A percentile compares a stretch with the other conserved stretches of the same genome.
Conservation (phyloP, 1,284 basidiomycete species). For the Papiliotrema nemorosa region DNA sequence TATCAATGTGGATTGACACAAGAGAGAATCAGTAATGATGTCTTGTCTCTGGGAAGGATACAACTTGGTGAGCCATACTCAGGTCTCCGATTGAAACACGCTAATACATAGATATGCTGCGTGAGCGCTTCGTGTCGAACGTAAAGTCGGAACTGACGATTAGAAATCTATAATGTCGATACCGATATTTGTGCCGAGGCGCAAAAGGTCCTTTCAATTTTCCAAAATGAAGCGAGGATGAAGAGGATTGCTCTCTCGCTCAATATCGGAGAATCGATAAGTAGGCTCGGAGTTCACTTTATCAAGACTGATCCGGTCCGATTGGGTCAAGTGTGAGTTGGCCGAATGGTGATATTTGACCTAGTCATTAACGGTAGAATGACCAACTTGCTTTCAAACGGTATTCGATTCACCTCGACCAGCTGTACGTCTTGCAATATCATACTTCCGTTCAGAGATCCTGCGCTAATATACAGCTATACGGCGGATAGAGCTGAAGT, state of each 20-base stretch:
- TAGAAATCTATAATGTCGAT: constrained; percentile 43
- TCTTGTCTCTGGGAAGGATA: constrained; percentile 50
- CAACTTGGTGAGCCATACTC: constrained; percentile 35
- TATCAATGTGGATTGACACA: constrained; percentile 49
- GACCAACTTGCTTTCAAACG: constrained; percentile 45
- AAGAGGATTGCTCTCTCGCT: constrained; percentile 36
- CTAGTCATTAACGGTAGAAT: constrained; percentile 13
- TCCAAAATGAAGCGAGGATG: constrained; percentile 50
- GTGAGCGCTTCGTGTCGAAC: constrained; percentile 11
- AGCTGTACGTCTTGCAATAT: constrained; percentile 15
- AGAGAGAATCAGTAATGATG: constrained; percentile 51
- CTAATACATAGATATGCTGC: constrained; percentile 29
- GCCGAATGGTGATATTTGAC: not conserved
- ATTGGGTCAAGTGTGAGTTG: constrained; percentile 38
- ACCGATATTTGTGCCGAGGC: constrained; percentile 41
- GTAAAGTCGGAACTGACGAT: not conserved
- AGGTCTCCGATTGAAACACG: not conserved
- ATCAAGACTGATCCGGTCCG: constrained; percentile 44
- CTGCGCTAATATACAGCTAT: constrained; percentile 12
- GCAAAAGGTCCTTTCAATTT: constrained; percentile 44
- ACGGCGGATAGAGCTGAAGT: constrained; percentile 32
- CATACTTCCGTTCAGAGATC: not conserved
- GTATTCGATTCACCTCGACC: constrained; percentile 39
- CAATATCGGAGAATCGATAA: constrained; percentile 25
- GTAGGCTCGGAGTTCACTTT: constrained; percentile 16